Evolutionary conservation across 2,329 filamentous ascomycete species (phyloP), one percentile per base, ranked within the genome.

Genomic region (Triangularia setosa): DNA sequence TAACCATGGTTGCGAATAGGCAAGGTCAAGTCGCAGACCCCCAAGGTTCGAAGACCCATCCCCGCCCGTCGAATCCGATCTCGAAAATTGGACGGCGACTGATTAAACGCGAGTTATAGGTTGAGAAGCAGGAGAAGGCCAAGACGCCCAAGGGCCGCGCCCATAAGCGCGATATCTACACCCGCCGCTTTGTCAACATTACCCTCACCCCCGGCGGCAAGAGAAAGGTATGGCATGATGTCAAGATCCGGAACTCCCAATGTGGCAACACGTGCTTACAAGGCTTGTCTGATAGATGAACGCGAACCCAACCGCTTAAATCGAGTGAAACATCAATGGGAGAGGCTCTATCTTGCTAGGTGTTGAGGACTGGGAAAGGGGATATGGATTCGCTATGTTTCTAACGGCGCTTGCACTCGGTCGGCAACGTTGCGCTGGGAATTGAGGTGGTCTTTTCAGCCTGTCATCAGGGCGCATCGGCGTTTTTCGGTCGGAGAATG

Each of bases 11-110:
- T n/a, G n/a, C 40, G 40, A 57, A 53, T 69, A 84, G 92, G 92
- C 85, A 96, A 96, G 88, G 93, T 97, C 89, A 96, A 96, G 90
- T 94, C 91, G 84, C 91, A 94, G 83, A 94, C 91, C 75, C 91
- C 91, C 78, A 93, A 94, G 88, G 90, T 93, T 66, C 54, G 67
- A 35, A 23, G 3, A 63, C 18, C 18, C 11, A 27, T 28, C 24
- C 28, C 35, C 3, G n/a, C 3, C 12, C 14, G 5, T 40, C 16
- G n/a, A 14, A 44, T 33, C 16, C 23, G 23, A 23, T 30, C 21
- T 3, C 30, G 30, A 53, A 18, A 21, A 14, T 18, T 24, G 12
- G 40, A 27, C 16, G 18, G 24, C 48, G 48, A 53, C 4, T 16
- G 56, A 56, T 61, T 58, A 53, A 52, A 27, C 48, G 56, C 57